Conservation (phyloP, 805 yeast genomes). For the Myxozyma sirexii region DNA sequence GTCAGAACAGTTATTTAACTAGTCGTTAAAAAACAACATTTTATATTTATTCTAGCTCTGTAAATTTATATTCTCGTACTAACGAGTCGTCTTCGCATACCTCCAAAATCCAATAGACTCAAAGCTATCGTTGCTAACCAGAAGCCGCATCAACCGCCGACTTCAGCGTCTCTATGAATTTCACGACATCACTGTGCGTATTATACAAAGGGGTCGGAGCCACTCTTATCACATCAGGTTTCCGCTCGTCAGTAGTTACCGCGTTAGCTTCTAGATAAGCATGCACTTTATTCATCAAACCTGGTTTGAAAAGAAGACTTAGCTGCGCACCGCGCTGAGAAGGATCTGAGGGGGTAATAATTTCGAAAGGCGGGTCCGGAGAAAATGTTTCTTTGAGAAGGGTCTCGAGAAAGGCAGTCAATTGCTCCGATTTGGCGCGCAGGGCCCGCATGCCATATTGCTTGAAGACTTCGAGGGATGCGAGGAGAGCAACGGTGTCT, state of each 20-base stretch:
- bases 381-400: slow-evolving; percentile 48
- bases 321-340: slow-evolving; percentile 78
- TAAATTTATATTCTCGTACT: too few species aligned
- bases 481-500: slow-evolving; percentile 72
- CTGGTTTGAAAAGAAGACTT: slow-evolving; percentile 68
- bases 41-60: too few species aligned
- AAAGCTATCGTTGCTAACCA: too few species aligned
- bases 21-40: too few species aligned
- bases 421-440: slow-evolving; percentile 55
- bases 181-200: slow-evolving; percentile 63
- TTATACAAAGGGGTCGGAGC: slow-evolving; percentile 88
- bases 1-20: too few species aligned
- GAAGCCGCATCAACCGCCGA: slow-evolving; percentile 42
- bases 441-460: slow-evolving; percentile 59
- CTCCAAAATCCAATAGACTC: too few species aligned
- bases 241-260: slow-evolving; percentile 82
- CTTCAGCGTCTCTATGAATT: slow-evolving; percentile 51
- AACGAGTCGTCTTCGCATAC: too few species aligned
- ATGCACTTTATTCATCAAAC: slow-evolving; percentile 66
- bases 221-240: slow-evolving; percentile 87
- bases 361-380: slow-evolving; percentile 49
- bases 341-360: slow-evolving; percentile 70
- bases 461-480: slow-evolving; percentile 64
- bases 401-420: slow-evolving; percentile 61
- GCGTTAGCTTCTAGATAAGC: slow-evolving; percentile 55